Base-by-base conservation (phyloP, 148 eudicot species). In the Pharnaceum exiguum region DNA sequence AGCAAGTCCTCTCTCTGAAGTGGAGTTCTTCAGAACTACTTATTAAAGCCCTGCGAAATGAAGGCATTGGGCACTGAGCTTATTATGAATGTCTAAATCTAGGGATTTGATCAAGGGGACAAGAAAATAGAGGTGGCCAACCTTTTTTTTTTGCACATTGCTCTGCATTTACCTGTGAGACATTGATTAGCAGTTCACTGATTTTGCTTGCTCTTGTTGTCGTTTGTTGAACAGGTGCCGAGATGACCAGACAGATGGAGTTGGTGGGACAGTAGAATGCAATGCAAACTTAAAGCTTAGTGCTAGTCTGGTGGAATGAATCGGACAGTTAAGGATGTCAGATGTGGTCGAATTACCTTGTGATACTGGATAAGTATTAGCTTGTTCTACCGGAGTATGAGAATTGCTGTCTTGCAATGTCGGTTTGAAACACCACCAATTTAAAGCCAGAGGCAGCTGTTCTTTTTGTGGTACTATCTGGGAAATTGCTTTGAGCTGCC, bases 241-340 rank as follows among this genome's bases (percentile, higher is more conserved):
- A 65, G 59, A 46, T 71, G 24, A 31, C 70, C 61, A 35, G 45
- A 44, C 50, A 59, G 54, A 70, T 58, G 64, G 46, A 70, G 57
- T 53, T 33, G 51, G 45, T 23, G 30, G 63, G 31, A 10, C n/a
- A 56, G 63, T 57, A 56, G 53, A 47, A n/a, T 7, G 24, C 62
- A 48, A 17, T 48, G 68, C 43, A 62, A 62, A 36, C 18, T 28
- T 27, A 18, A 70, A 57, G 63, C 39, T 63, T 49, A 59, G 69
- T 51, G 59, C 61, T 68, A 58, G 60, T 52, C 65, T 65, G 62
- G 45, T 46, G 46, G 56, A 58, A 71, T 37, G 46, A 38, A 16
- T 32, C 33, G 51, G 32, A 60, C 69, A 51, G 17, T 24, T 46
- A 33, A 40, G 38, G 44, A 44, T 43, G 27, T 28, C 22, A 51